Evolutionary conservation across 805 yeast species (phyloP).

Genomic region (Starmerella cellae): DNA sequence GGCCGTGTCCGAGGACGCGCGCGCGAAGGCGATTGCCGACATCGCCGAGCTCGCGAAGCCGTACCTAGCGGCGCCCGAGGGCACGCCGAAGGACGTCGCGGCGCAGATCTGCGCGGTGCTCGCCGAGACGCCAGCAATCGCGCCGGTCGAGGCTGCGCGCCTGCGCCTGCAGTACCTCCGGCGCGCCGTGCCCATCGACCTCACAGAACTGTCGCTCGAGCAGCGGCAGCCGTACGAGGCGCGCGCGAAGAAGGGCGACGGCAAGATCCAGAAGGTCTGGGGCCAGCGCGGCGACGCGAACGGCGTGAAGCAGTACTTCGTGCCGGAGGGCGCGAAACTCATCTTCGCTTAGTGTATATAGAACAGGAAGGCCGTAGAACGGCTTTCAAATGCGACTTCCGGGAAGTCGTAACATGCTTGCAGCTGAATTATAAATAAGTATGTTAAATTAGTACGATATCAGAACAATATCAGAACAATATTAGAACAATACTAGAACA

Average conservation of each 20-base stretch:
- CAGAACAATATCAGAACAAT: no score
- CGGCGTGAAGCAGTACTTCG: constrained; percentile 36
- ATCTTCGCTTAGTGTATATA: constrained; percentile 16
- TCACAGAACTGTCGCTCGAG: constrained; percentile 32
- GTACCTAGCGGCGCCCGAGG: constrained; percentile 17
- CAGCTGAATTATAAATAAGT: not conserved
- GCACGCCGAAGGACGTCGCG: constrained; percentile 30
- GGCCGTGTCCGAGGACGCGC: constrained; percentile 3
- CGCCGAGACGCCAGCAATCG: constrained; percentile 30
- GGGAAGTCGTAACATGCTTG: no score
- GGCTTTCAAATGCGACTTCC: no score
- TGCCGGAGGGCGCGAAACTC: constrained; percentile 23
- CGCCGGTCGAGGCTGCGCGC: constrained; percentile 27
- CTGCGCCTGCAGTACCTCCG: constrained; percentile 43
- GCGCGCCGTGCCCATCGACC: constrained; percentile 41
- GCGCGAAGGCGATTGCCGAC: constrained; percentile 11
- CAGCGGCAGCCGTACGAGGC: constrained; percentile 22
- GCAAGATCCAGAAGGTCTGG: constrained; percentile 43
- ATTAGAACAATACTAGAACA: no score
- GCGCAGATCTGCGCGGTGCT: constrained; percentile 31
- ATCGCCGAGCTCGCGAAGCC: constrained; percentile 17
- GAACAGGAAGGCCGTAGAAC: no score
- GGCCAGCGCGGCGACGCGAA: constrained; percentile 45
- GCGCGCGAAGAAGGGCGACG: constrained; percentile 37
- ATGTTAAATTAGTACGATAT: no score